Evolutionary conservation across 202 grass and related monocot genomes (phyloP).

Genomic region (Bolboschoenoplectus hybrid): DNA sequence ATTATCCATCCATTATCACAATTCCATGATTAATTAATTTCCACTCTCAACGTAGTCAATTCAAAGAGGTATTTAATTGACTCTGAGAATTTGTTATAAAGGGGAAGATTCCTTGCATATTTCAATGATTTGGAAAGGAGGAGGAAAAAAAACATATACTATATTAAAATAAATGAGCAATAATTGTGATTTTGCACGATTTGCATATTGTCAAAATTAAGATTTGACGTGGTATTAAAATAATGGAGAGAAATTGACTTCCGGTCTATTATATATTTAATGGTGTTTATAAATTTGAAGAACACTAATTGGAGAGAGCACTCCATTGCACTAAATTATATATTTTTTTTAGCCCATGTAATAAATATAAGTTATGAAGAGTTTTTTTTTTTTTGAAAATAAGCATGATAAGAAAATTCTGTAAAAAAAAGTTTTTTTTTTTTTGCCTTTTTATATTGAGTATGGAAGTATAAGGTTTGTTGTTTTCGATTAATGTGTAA

Average conservation of each 20-base stretch:
- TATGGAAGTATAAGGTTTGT: too few relatives aligned
- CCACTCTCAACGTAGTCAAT: background rate
- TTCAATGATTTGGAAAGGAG: background rate
- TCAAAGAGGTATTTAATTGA: slow-evolving; percentile 11
- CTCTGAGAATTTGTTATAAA: background rate
- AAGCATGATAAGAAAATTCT: too few relatives aligned
- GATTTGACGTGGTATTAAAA: background rate
- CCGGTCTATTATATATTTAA: background rate
- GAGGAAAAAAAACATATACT: background rate
- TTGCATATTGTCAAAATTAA: background rate
- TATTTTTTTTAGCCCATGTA: too few relatives aligned
- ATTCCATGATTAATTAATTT: background rate
- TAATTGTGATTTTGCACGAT: background rate
- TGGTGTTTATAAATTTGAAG: background rate
- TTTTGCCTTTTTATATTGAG: too few relatives aligned
- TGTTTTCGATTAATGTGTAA: too few relatives aligned
- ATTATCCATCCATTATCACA: background rate
- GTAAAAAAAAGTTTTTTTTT: too few relatives aligned
- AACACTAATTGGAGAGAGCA: too few relatives aligned
- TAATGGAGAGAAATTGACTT: background rate
- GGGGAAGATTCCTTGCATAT: background rate
- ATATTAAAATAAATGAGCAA: background rate
- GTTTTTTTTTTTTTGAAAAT: too few relatives aligned
- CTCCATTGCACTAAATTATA: too few relatives aligned
- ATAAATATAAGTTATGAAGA: too few relatives aligned